Conservation (phyloP, 2,329 filamentous ascomycete genomes). For the Neodidymelliopsis sp. region DNA sequence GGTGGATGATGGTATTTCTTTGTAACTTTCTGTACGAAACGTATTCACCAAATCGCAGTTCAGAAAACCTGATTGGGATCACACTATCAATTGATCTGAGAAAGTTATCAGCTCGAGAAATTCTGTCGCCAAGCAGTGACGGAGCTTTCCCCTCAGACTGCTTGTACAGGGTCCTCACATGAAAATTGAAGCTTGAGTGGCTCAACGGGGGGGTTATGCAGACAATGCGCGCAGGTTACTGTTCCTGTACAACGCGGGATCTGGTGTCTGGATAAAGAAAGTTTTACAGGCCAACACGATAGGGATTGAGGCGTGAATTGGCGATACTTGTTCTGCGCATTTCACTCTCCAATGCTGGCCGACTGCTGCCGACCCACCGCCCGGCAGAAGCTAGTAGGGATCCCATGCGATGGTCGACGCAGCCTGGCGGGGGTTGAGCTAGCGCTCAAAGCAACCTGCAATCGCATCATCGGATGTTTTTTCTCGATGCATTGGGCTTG, state of each 20-base stretch:
- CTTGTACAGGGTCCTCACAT: slow-evolving; percentile 5
- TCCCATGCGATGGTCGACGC: slow-evolving; percentile 10
- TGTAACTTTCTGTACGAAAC: background rate
- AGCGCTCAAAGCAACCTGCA: slow-evolving; percentile 7
- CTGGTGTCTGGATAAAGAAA: slow-evolving; percentile 7
- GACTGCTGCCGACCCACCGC: slow-evolving; percentile 28
- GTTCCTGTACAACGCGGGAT: slow-evolving; percentile 4
- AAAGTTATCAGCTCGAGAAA: background rate
- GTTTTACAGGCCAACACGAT: slow-evolving; percentile 3
- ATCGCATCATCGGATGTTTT: slow-evolving; percentile 25
- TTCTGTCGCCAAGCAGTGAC: slow-evolving; percentile 8
- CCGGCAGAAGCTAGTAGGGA: slow-evolving; percentile 23
- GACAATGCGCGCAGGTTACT: background rate
- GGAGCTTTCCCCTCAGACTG: background rate
- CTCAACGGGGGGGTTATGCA: slow-evolving; percentile 5
- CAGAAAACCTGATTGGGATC: background rate
- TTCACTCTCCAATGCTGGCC: slow-evolving; percentile 19
- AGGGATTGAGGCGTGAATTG: slow-evolving; percentile 10
- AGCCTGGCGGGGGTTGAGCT: slow-evolving; percentile 22
- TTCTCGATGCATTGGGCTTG: slow-evolving; percentile 12
- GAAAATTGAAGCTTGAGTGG: slow-evolving; percentile 8
- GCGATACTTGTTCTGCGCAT: slow-evolving; percentile 15
- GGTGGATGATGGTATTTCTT: slow-evolving; percentile 11
- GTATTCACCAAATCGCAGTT: background rate
- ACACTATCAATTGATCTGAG: background rate